phyloP scores from a whole-genome alignment of 1,139 yeast species.

The Candida sp. region DNA sequence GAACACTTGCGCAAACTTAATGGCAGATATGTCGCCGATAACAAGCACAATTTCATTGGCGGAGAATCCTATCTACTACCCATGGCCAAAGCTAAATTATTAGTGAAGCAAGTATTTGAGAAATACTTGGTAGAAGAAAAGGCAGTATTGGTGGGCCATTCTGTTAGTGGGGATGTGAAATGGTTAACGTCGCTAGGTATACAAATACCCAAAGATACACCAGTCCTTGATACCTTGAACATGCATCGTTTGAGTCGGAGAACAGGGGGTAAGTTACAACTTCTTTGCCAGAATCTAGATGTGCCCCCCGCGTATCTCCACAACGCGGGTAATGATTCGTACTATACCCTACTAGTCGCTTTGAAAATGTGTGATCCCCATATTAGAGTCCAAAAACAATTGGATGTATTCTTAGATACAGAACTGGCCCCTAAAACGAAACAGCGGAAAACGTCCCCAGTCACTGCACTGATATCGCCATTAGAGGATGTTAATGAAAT shows the following conservation, averaged over 20 bases:
- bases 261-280: slow-evolving; percentile 49
- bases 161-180: slow-evolving; percentile 55
- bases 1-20: slow-evolving; percentile 49
- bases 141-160: slow-evolving; percentile 65
- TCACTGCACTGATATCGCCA: background rate
- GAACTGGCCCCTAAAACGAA: background rate
- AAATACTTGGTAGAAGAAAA: slow-evolving; percentile 28
- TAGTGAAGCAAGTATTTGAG: slow-evolving; percentile 41
- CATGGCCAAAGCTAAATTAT: slow-evolving; percentile 26
- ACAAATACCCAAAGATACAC: slow-evolving; percentile 29
- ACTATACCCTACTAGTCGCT: slow-evolving; percentile 59
- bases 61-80: slow-evolving; percentile 52
- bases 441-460: background rate
- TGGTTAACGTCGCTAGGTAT: slow-evolving; percentile 52
- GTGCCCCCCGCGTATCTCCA: slow-evolving; percentile 70
- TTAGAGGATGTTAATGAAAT: background rate
- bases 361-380: slow-evolving; percentile 55
- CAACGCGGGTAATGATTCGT: slow-evolving; percentile 84
- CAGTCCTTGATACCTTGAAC: slow-evolving; percentile 51
- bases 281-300: slow-evolving; percentile 45
- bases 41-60: slow-evolving; percentile 53
- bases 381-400: slow-evolving; percentile 11
- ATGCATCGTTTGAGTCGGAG: slow-evolving; percentile 43
- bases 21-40: slow-evolving; percentile 61
- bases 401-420: slow-evolving; percentile 16